Evolutionary conservation across 164 flowering plant species (phyloP).

Genomic region (Magnolia kwangsiensis): DNA sequence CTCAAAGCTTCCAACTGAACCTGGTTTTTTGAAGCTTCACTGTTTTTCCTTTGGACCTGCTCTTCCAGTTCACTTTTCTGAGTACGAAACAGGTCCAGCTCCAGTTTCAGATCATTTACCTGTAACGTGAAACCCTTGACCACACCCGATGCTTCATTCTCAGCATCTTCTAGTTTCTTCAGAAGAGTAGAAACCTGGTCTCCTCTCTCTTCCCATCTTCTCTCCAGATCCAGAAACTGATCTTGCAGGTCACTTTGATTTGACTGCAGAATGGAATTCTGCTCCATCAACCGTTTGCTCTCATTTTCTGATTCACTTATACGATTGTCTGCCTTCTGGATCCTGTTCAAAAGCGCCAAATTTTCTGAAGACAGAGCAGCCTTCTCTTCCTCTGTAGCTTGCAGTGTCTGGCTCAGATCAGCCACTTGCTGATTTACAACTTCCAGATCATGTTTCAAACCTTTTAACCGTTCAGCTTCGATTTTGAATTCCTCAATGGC

Average conservation of each 20-base stretch:
- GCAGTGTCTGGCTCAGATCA: conserved; percentile 27
- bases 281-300: conserved; percentile 28
- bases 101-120: conserved; percentile 1
- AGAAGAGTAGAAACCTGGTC: conserved; percentile 23
- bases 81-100: background rate
- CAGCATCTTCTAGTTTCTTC: conserved; percentile 30
- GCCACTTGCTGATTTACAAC: conserved; percentile 32
- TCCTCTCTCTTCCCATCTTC: conserved; percentile 26
- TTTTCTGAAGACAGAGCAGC: conserved; percentile 30
- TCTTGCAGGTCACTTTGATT: conserved; percentile 12
- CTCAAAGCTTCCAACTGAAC: conserved; percentile 2
- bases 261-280: conserved; percentile 17
- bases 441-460: conserved; percentile 22
- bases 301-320: conserved; percentile 32
- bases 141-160: conserved; percentile 30
- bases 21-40: conserved; percentile 2
- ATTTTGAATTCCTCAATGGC: conserved; percentile 9
- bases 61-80: conserved; percentile 10
- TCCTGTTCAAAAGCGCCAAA: conserved; percentile 34
- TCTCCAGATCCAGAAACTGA: conserved; percentile 29
- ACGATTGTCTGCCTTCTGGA: conserved; percentile 28
- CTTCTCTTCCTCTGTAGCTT: conserved; percentile 40
- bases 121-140: background rate
- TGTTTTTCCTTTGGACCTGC: background rate
- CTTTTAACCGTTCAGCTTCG: conserved; percentile 30